Conservation (phyloP, 2,329 filamentous ascomycete species). For the Colletotrichum trifolii region DNA sequence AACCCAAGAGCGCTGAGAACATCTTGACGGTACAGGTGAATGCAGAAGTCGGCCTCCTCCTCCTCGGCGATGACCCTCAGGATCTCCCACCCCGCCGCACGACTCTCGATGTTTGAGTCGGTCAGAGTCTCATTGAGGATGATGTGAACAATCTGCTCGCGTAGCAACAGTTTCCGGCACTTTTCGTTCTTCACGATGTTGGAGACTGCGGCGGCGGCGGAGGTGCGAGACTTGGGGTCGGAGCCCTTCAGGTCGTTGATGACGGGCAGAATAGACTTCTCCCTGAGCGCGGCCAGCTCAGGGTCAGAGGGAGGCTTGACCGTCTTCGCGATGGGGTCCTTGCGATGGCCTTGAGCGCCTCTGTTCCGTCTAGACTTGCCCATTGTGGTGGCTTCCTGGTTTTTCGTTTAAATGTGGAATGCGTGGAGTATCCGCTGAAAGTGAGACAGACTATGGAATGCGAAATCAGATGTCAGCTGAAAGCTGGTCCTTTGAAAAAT, state of each 20-base stretch:
- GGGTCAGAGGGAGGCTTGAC: slow-evolving; percentile 72
- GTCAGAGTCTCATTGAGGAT: slow-evolving; percentile 73
- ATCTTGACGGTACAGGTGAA: slow-evolving; percentile 72
- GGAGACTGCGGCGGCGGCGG: slow-evolving; percentile 68
- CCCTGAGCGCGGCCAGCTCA: slow-evolving; percentile 71
- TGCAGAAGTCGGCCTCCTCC: slow-evolving; percentile 74
- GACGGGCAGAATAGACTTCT: slow-evolving; percentile 72
- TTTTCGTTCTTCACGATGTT: slow-evolving; percentile 71
- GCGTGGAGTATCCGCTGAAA: not conserved
- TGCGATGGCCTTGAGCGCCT: slow-evolving; percentile 58
- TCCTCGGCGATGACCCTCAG: slow-evolving; percentile 69
- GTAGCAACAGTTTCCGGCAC: slow-evolving; percentile 72
- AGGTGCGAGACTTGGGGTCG: slow-evolving; percentile 67
- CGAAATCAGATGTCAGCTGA: not conserved
- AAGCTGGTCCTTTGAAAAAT: not conserved
- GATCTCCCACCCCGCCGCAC: slow-evolving; percentile 75
- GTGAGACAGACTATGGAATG: not conserved
- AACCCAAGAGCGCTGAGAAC: slow-evolving; percentile 69
- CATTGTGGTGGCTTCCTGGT: slow-evolving; percentile 54
- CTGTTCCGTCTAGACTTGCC: slow-evolving; percentile 69
- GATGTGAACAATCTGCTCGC: slow-evolving; percentile 73
- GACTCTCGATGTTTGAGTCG: slow-evolving; percentile 70
- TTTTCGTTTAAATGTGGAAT: not conserved
- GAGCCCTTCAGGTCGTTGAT: slow-evolving; percentile 69
- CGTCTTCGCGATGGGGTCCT: slow-evolving; percentile 67